phyloP scores from a whole-genome alignment of 768 basidiomycete species.

The Gloeostereum incarnatum region DNA sequence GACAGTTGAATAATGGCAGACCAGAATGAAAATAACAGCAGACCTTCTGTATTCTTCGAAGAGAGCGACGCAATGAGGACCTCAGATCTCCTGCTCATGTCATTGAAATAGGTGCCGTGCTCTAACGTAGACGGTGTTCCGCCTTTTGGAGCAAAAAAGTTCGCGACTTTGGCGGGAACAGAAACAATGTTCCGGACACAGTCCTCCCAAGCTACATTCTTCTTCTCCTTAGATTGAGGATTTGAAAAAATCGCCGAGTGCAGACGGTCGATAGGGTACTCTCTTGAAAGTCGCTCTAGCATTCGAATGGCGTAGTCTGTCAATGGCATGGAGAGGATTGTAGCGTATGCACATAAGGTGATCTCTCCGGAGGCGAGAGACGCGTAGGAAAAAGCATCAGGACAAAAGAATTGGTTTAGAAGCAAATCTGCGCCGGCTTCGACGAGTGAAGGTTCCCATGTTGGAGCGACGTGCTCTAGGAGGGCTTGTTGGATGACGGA shows the following conservation, averaged over 20 bases:
- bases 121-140: conserved; percentile 40
- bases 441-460: conserved; percentile 53
- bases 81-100: conserved; percentile 44
- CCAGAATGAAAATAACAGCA: conserved; percentile 11
- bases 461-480: conserved; percentile 54
- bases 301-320: conserved; percentile 39
- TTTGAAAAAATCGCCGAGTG: conserved; percentile 37
- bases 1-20: conserved; percentile 8
- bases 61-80: conserved; percentile 38
- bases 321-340: conserved; percentile 43
- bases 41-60: conserved; percentile 27
- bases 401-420: conserved; percentile 66
- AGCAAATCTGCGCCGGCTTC: conserved; percentile 36
- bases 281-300: conserved; percentile 41
- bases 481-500: conserved; percentile 58
- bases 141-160: conserved; percentile 41
- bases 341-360: conserved; percentile 54
- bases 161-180: conserved; percentile 74
- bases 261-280: conserved; percentile 66
- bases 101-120: conserved; percentile 45
- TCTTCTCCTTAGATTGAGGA: conserved; percentile 15
- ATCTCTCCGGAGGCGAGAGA: conserved; percentile 40
- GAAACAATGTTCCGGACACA: conserved; percentile 53
- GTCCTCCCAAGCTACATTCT: conserved; percentile 61
- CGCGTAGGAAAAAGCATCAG: conserved; percentile 47